Percentiles rank a stretch among this genome's conserved stretches.
Evolutionary conservation across 2,329 filamentous ascomycete species (phyloP).

Genomic region (Cercospora zeina): DNA sequence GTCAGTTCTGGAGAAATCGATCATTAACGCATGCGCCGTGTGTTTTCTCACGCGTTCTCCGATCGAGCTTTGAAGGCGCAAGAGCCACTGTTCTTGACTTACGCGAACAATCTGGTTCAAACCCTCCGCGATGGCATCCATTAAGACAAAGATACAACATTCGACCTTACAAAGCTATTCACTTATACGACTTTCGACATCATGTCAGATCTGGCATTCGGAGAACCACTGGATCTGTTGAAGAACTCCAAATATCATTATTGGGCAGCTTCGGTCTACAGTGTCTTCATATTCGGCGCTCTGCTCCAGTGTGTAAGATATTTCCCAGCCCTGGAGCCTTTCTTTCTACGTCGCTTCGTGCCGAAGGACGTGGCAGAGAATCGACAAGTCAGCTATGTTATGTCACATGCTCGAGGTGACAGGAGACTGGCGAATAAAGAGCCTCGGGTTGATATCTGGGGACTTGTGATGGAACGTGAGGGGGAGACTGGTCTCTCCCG

Average conservation of each 20-base stretch:
- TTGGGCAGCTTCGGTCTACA: slow-evolving; percentile 34
- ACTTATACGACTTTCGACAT: slow-evolving; percentile 35
- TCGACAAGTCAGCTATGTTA: slow-evolving; percentile 10
- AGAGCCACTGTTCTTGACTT: slow-evolving; percentile 44
- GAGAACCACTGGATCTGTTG: slow-evolving; percentile 39
- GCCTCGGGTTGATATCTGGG: slow-evolving; percentile 25
- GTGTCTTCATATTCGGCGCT: slow-evolving; percentile 16
- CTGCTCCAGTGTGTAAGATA: slow-evolving; percentile 17
- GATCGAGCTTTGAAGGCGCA: slow-evolving; percentile 45
- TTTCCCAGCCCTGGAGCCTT: slow-evolving; percentile 6
- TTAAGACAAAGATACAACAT: slow-evolving; percentile 28
- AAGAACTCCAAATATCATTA: slow-evolving; percentile 38
- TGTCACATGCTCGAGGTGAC: slow-evolving; percentile 18
- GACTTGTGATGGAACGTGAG: slow-evolving; percentile 26
- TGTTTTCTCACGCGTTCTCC: slow-evolving; percentile 46
- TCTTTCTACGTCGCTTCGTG: slow-evolving; percentile 5
- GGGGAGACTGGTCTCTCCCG: slow-evolving; percentile 18
- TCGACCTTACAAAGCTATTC: slow-evolving; percentile 35
- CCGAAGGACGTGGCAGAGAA: slow-evolving; percentile 1
- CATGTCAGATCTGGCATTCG: slow-evolving; percentile 36
- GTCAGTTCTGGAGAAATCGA: slow-evolving; percentile 38
- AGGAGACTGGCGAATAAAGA: slow-evolving; percentile 23
- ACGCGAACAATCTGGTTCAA: slow-evolving; percentile 46
- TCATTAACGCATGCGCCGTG: slow-evolving; percentile 44
- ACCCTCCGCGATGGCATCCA: slow-evolving; percentile 37